phyloP scores from a whole-genome alignment of 2,329 filamentous ascomycete genomes.

The Fusarium fujikuroi region DNA sequence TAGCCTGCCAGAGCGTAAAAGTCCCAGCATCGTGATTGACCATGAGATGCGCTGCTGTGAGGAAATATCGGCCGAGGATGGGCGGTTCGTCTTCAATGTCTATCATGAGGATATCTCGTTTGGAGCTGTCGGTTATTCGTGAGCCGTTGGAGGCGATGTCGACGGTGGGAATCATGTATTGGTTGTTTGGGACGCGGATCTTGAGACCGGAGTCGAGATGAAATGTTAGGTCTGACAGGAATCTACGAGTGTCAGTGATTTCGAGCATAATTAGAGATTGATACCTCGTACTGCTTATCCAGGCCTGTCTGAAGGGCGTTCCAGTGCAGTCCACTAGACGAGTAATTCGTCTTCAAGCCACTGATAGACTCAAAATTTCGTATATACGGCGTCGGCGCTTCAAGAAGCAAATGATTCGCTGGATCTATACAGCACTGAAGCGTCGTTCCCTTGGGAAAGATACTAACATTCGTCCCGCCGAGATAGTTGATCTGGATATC shows the following conservation, averaged over 20 bases:
- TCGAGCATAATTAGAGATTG: too few relatives aligned
- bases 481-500: constrained; percentile 45
- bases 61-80: constrained; percentile 48
- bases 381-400: constrained; percentile 38
- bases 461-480: constrained; percentile 41
- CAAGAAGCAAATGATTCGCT: constrained; percentile 45
- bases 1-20: constrained; percentile 51
- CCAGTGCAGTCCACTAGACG: constrained; percentile 31
- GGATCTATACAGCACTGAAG: constrained; percentile 48
- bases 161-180: constrained; percentile 45
- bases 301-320: constrained; percentile 25
- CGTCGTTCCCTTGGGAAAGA: constrained; percentile 40
- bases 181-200: constrained; percentile 45
- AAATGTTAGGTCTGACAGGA: constrained; percentile 46
- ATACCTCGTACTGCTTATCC: constrained; percentile 7
- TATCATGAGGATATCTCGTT: constrained; percentile 44
- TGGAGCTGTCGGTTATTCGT: constrained; percentile 19
- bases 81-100: constrained; percentile 30
- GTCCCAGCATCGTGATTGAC: constrained; percentile 48
- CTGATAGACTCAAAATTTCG: constrained; percentile 35
- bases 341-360: background rate
- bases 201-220: constrained; percentile 43
- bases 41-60: constrained; percentile 51
- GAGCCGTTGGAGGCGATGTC: constrained; percentile 43
- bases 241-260: constrained; percentile 15